Evolutionary conservation across 768 basidiomycete genomes (phyloP), one percentile per base, ranked within the genome.

Genomic region (Russula compacta): DNA sequence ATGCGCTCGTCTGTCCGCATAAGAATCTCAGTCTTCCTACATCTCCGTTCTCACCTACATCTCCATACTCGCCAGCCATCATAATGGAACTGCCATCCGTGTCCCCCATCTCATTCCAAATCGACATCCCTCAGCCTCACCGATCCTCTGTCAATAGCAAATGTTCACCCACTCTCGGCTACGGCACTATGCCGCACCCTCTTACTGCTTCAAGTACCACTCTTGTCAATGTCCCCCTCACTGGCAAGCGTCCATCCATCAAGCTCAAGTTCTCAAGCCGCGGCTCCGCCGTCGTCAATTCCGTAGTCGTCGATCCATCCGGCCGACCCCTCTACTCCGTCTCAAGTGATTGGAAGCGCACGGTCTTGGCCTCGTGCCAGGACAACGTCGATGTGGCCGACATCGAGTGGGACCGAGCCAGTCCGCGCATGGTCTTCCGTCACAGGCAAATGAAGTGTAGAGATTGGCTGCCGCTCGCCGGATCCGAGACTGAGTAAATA

Each of bases 391-490:
- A 56, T 48, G 21, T 60, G 2, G 60, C 54, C 17, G 44, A 32
- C 19, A 9, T 60, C 33, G 24, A 60, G 3, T 60, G 60, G 60
- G 33, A 56, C 29, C 60, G 44, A n/a, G n/a, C 40, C 12, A 60
- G 48, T 36, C 60, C 60, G 12, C 33, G 48, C n/a, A 50, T 56
- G 53, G 48, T 60, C 3, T 60, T 56, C 6, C 54, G 21, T 42
- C 21, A 40, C 6, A 35, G 50, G 53, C 56, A 50, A 47, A 6
- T 35, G 6, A 60, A 39, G 29, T 60, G 53, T 32, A 60, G 35
- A 39, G 38, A 49, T 3, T 60, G 59, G 59, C 21, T 60, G 39
- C 39, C 39, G 15, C 47, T 42, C 15, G 39, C 53, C 1, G 53
- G 53, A 19, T 47, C 48, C 21, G 48, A 55, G 1, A 50, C 48